Percentiles rank a stretch among this genome's conserved stretches.
Conservation (phyloP, 2,329 filamentous ascomycete species). For the Fusarium solani-melongenae region DNA sequence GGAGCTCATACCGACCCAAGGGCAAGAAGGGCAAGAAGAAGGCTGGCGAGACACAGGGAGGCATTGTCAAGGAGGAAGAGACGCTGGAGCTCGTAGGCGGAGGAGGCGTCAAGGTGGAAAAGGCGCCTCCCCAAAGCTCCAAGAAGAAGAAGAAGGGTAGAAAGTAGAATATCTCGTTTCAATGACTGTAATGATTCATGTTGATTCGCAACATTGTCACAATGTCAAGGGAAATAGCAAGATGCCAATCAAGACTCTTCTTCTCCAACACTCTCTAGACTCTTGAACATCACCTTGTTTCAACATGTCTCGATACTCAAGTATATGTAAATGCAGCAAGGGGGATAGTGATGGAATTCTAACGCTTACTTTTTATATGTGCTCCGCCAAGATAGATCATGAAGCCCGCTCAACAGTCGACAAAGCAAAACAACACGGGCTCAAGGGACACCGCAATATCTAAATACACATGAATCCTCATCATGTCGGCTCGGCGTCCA, state of each 20-base stretch:
- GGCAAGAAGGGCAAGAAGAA: constrained; percentile 92
- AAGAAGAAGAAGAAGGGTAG: constrained; percentile 66
- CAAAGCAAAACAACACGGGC: constrained; percentile 32
- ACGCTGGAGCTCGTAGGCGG: constrained; percentile 72
- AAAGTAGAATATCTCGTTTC: constrained; percentile 53
- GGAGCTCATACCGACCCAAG: constrained; percentile 89
- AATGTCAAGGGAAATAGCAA: not conserved
- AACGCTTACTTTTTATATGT: constrained; percentile 40
- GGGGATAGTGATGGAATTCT: constrained; percentile 34
- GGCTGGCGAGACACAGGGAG: constrained; percentile 86
- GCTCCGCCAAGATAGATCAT: constrained; percentile 21
- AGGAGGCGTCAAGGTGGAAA: constrained; percentile 73
- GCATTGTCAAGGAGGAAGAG: constrained; percentile 79
- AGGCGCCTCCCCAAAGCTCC: constrained; percentile 56
- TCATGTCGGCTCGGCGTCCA: constrained; percentile 17
- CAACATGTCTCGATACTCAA: not conserved
- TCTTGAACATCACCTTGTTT: not conserved
- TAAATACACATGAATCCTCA: constrained; percentile 40
- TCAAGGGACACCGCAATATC: constrained; percentile 36
- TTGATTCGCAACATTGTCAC: not conserved
- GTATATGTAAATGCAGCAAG: not conserved
- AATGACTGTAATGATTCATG: not conserved
- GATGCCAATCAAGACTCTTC: not conserved
- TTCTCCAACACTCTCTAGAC: not conserved
- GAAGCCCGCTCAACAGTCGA: constrained; percentile 19